Evolutionary conservation across 2,329 filamentous ascomycete species (phyloP), one percentile per base, ranked within the genome.

Genomic region (Colletotrichum ledebouriae): DNA sequence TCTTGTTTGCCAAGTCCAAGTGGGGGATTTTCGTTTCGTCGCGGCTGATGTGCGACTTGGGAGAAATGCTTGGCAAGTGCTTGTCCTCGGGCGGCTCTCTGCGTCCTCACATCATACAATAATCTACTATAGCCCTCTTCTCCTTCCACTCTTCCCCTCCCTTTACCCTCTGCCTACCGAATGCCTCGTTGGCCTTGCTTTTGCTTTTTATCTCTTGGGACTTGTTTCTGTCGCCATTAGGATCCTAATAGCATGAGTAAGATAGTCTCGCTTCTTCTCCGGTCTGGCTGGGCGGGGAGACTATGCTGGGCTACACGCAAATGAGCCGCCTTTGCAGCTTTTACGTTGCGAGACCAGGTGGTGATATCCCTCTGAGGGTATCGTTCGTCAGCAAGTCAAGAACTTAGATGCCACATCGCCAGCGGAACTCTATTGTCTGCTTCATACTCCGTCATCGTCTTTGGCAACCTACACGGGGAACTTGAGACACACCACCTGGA

Each of bases 11-110:
- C n/a, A n/a, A n/a, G n/a, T n/a, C n/a, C n/a, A n/a, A n/a, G n/a
- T n/a, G n/a, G n/a, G n/a, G n/a, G 41, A 59, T 68, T 44, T 56
- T 20, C 47, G 55, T 65, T 68, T 65, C 60, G 60, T 65, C 46
- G 60, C 60, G 52, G 46, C 53, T 56, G 55, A 65, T 55, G 29
- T 64, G 61, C 52, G 34, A 65, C 60, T 25, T 59, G 65, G 55
- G 4, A 55, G 20, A 11, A 20, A 20, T 42, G 53, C 53, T 64
- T 64, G 60, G 53, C 53, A 50, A 46, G 64, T 64, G 60, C 60
- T 65, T 68, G 60, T 46, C 65, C 53, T 42, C 33, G 25, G 44
- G 60, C 53, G 61, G 53, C 65, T 68, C 46, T 46, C 41, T 53
- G 22, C 22, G 46, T 29, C 22, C 17, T 34, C 47, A 29, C 33